Percentiles rank a stretch among this genome's conserved stretches.
Evolutionary conservation across 208 protist species (phyloP).

Genomic region (Trypanosoma boissoni): DNA sequence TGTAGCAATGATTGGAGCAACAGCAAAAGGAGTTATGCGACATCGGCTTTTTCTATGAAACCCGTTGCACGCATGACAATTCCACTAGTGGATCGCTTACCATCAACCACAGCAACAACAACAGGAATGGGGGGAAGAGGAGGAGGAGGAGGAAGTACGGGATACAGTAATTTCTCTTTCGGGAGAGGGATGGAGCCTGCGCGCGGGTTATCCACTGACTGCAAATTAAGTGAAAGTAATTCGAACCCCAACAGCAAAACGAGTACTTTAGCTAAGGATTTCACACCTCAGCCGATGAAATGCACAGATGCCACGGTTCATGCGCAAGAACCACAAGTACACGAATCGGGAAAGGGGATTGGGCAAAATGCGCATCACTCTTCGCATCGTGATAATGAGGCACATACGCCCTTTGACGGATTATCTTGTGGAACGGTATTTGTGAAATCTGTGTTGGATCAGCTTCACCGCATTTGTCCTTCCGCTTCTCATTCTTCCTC

Average conservation of each 20-base stretch:
- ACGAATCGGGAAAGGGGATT: not conserved
- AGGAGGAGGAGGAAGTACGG: too few species aligned
- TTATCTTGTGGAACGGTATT: constrained; percentile 10
- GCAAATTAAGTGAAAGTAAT: too few species aligned
- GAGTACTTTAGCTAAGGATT: too few species aligned
- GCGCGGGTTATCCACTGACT: too few species aligned
- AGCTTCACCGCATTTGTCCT: not conserved
- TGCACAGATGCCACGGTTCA: too few species aligned
- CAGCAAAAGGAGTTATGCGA: not conserved
- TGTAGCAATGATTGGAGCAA: not conserved
- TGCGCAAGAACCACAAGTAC: too few species aligned
- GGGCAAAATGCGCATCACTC: not conserved
- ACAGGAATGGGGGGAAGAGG: too few species aligned
- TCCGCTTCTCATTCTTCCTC: not conserved
- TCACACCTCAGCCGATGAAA: too few species aligned
- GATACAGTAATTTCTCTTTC: too few species aligned
- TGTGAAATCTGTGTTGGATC: constrained; percentile 1
- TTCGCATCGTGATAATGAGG: not conserved
- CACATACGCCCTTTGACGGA: constrained; percentile 10
- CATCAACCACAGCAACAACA: too few species aligned
- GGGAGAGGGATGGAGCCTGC: too few species aligned
- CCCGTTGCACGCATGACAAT: not conserved
- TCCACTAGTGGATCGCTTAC: not conserved
- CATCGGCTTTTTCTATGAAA: not conserved
- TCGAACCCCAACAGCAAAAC: too few species aligned